A percentile compares a stretch with the other conserved stretches of the same genome.
Conservation (phyloP, 768 basidiomycete species). For the Mycena capillaripes region DNA sequence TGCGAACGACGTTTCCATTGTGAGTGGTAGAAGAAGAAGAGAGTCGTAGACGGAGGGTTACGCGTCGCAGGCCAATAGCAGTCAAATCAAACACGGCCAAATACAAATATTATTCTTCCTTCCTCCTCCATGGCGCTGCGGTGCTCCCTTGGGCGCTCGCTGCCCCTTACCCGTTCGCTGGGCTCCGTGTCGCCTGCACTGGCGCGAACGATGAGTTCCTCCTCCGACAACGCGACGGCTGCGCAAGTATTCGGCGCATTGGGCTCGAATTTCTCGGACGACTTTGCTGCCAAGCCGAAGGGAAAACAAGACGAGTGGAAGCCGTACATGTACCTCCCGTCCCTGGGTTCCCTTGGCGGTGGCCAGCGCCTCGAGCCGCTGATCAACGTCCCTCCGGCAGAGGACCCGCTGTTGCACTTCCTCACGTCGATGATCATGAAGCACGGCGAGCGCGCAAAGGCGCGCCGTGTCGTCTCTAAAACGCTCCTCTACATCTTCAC, state of each 20-base stretch:
- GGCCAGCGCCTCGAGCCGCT: constrained; percentile 34
- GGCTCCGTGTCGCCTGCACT: background rate
- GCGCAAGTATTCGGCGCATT: constrained; percentile 36
- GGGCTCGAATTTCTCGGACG: constrained; percentile 20
- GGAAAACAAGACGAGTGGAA: background rate
- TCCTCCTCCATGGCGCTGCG: background rate
- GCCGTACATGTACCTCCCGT: constrained; percentile 24
- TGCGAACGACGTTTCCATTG: constrained; percentile 94
- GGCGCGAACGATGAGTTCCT: background rate
- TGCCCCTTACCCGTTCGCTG: no score
- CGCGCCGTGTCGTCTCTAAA: constrained; percentile 67
- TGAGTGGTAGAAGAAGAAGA: constrained; percentile 10
- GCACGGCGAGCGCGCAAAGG: constrained; percentile 76
- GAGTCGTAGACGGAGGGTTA: constrained; percentile 24
- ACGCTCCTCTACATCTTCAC: constrained; percentile 81
- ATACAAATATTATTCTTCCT: background rate
- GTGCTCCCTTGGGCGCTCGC: background rate
- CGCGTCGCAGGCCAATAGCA: constrained; percentile 20
- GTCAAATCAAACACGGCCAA: background rate
- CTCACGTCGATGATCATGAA: constrained; percentile 73
- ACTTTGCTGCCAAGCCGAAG: background rate
- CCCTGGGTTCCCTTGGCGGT: constrained; percentile 15
- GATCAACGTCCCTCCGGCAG: constrained; percentile 77
- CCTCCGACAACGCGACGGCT: constrained; percentile 10
- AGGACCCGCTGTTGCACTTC: constrained; percentile 81